A percentile compares a stretch with the other conserved stretches of the same genome.
phyloP scores from a whole-genome alignment of 2,329 filamentous ascomycete genomes.

The Pseudogymnoascus sp. region DNA sequence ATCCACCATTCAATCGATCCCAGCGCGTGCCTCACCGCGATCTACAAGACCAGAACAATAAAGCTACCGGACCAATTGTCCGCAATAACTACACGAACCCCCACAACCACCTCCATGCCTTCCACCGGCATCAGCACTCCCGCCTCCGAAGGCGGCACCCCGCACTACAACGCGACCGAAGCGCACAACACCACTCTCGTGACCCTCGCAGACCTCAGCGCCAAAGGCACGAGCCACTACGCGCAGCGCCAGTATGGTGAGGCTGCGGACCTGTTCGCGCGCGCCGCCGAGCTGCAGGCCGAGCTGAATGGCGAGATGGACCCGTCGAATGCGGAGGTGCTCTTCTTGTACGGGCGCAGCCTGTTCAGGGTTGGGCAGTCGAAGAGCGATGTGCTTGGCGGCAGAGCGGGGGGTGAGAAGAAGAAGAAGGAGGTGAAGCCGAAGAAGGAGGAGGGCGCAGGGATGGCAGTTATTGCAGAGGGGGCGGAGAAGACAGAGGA shows the following conservation, averaged over 20 bases:
- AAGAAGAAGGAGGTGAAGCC: constrained; percentile 37
- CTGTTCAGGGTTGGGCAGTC: constrained; percentile 89
- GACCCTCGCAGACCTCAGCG: constrained; percentile 68
- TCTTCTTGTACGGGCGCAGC: constrained; percentile 89
- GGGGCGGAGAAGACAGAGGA: constrained; percentile 25
- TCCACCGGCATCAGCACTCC: constrained; percentile 22
- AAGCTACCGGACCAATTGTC: background rate
- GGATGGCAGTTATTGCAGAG: constrained; percentile 31
- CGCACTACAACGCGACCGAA: constrained; percentile 6
- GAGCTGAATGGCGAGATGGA: constrained; percentile 88
- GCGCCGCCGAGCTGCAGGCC: constrained; percentile 82
- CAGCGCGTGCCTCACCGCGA: background rate
- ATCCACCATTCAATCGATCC: background rate
- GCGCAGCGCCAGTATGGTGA: constrained; percentile 80
- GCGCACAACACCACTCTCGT: constrained; percentile 38
- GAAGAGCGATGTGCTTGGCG: constrained; percentile 90
- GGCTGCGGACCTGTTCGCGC: constrained; percentile 79
- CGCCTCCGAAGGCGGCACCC: constrained; percentile 8
- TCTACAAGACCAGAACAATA: background rate
- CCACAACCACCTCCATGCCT: background rate
- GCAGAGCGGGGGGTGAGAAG: constrained; percentile 57
- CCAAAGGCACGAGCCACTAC: constrained; percentile 77
- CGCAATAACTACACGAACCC: background rate
- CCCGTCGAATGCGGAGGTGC: constrained; percentile 82
- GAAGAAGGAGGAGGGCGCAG: constrained; percentile 33